phyloP scores from a whole-genome alignment of 2,329 filamentous ascomycete species.

The Penicillium italicum region DNA sequence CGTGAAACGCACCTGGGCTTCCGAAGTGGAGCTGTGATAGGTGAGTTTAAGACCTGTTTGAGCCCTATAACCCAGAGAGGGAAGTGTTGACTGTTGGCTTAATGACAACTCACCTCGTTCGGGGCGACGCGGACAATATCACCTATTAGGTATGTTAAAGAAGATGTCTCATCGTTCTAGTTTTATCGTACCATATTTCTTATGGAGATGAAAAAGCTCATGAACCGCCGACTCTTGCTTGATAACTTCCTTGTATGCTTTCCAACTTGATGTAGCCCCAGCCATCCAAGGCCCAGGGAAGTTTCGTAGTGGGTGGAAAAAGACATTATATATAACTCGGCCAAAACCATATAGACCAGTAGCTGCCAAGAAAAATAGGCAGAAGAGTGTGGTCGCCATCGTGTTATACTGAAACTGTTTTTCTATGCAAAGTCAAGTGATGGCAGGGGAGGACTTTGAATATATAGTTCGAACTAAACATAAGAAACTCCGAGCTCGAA shows the following conservation, averaged over 20 bases:
- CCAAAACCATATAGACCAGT: not conserved
- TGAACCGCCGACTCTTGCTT: slow-evolving; percentile 6
- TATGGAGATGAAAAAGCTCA: not conserved
- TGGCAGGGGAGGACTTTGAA: not conserved
- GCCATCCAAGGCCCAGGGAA: slow-evolving; percentile 13
- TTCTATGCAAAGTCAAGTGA: not conserved
- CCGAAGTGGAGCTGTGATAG: slow-evolving; percentile 8
- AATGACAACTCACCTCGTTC: not conserved
- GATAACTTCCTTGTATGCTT: slow-evolving; percentile 12
- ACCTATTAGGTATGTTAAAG: not conserved
- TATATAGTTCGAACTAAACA: not conserved
- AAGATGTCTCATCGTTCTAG: not conserved
- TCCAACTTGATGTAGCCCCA: slow-evolving; percentile 10
- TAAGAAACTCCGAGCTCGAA: not conserved
- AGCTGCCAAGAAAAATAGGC: not conserved
- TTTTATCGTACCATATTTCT: not conserved
- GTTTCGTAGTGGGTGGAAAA: slow-evolving; percentile 12
- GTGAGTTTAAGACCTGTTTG: not conserved
- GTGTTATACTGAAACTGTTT: not conserved
- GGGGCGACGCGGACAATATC: slow-evolving; percentile 1
- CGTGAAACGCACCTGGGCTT: slow-evolving; percentile 8
- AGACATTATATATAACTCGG: slow-evolving; percentile 2
- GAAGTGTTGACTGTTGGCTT: not conserved
- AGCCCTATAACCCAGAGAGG: not conserved
- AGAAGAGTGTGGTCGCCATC: not conserved